A percentile compares a stretch with the other conserved stretches of the same genome.
These are phyloP conservation scores for Penicillium soppii DNA, from an alignment of 495 filamentous ascomycete genomes.

Conservation along the genomic window DNA sequence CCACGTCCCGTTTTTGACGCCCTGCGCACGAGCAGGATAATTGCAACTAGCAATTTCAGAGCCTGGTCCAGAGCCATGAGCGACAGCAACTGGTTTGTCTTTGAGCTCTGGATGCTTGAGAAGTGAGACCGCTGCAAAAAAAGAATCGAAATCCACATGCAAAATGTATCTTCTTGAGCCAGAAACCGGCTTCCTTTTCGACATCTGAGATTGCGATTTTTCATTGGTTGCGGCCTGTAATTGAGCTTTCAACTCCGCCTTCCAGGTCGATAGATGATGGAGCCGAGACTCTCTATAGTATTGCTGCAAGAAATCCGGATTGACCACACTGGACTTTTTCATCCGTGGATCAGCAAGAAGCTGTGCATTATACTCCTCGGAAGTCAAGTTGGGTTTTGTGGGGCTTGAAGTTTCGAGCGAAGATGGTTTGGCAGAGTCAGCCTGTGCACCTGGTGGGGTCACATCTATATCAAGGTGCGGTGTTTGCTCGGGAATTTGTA, in stretches of 20 bases:
- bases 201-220: slow-evolving; percentile 54
- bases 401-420: slow-evolving; percentile 6
- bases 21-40: slow-evolving; percentile 81
- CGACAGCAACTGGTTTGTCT: slow-evolving; percentile 85
- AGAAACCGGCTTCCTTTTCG: slow-evolving; percentile 45
- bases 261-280: slow-evolving; percentile 95
- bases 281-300: slow-evolving; percentile 92
- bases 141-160: slow-evolving; percentile 96
- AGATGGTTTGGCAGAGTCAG: slow-evolving; percentile 1
- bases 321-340: slow-evolving; percentile 78
- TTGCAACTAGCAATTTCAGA: slow-evolving; percentile 98
- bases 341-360: slow-evolving; percentile 80
- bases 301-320: slow-evolving; percentile 89
- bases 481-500: background rate
- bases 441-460: background rate
- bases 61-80: slow-evolving; percentile 78
- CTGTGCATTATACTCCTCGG: slow-evolving; percentile 87
- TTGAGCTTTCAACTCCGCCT: slow-evolving; percentile 84
- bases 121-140: slow-evolving; percentile 92
- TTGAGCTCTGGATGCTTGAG: slow-evolving; percentile 70
- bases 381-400: slow-evolving; percentile 56
- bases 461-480: background rate
- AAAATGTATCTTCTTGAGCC: slow-evolving; percentile 80
- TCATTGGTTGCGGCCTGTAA: slow-evolving; percentile 76
- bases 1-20: slow-evolving; percentile 98